Percentiles rank a stretch among this genome's conserved stretches.
Evolutionary conservation across 169 alveolate species (phyloP).

Genomic region (Plasmodium vivax): DNA sequence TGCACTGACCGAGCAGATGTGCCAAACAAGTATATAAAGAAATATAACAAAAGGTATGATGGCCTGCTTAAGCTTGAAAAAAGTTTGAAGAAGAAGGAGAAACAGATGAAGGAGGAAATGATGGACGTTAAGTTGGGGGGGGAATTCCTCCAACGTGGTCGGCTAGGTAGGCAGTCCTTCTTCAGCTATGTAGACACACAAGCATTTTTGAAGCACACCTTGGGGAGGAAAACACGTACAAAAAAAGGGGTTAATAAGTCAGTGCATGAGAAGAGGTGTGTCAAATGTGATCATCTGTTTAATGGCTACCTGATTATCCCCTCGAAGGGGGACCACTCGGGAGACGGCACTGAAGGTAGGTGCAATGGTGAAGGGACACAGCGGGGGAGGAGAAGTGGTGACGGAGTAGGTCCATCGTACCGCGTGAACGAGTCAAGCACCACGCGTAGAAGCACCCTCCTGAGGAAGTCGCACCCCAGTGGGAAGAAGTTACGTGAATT

Average conservation of each 20-base stretch:
- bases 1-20: not conserved
- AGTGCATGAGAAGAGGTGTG: not conserved
- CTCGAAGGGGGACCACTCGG: not conserved
- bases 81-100: slow-evolving; percentile 23
- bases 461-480: not conserved
- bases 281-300: not conserved
- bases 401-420: not conserved
- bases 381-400: not conserved
- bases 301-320: slow-evolving; percentile 59
- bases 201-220: slow-evolving; percentile 14
- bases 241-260: not conserved
- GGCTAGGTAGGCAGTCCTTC: slow-evolving; percentile 1
- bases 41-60: slow-evolving; percentile 29
- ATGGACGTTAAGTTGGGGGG: slow-evolving; percentile 11
- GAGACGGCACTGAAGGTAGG: not conserved
- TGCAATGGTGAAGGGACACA: not conserved
- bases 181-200: slow-evolving; percentile 54
- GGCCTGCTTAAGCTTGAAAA: slow-evolving; percentile 19
- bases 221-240: not conserved
- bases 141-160: not conserved
- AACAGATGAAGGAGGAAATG: slow-evolving; percentile 34
- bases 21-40: slow-evolving; percentile 46
- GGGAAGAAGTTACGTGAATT: not conserved
- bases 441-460: not conserved
- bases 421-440: not conserved